These are phyloP conservation scores for Calonectria fujianensis DNA, from an alignment of 2,329 filamentous ascomycete species.

Conservation along the genomic window DNA sequence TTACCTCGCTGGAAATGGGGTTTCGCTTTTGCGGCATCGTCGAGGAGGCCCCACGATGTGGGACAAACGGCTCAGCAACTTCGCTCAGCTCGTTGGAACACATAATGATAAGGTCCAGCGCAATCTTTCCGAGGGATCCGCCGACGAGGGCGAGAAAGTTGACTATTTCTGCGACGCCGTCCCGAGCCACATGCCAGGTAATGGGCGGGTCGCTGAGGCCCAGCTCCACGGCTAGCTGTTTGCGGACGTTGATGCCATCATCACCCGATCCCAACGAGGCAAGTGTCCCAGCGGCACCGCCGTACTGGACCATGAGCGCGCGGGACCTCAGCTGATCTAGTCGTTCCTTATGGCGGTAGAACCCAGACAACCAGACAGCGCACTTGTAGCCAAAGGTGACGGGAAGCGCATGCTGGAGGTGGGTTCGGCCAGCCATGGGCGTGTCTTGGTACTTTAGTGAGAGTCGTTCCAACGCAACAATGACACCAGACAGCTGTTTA, in stretches of 20 bases:
- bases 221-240: constrained; percentile 3
- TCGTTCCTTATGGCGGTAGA: constrained; percentile 10
- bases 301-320: constrained; percentile 10
- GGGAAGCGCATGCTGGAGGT: constrained; percentile 4
- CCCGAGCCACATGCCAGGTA: constrained; percentile 12
- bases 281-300: background rate
- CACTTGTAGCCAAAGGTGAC: constrained; percentile 17
- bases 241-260: constrained; percentile 9
- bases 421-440: constrained; percentile 15
- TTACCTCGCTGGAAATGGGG: constrained; percentile 74
- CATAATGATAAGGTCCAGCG: constrained; percentile 74
- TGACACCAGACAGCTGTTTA: background rate
- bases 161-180: constrained; percentile 6
- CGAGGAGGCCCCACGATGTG: constrained; percentile 71
- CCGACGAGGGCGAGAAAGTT: constrained; percentile 68
- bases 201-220: constrained; percentile 9
- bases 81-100: constrained; percentile 71
- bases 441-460: constrained; percentile 18
- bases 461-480: background rate
- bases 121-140: constrained; percentile 73
- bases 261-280: background rate
- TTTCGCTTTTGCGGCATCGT: constrained; percentile 78
- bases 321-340: background rate
- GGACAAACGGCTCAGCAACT: constrained; percentile 67
- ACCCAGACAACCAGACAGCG: background rate